A percentile compares a stretch with the other conserved stretches of the same genome.
phyloP scores from a whole-genome alignment of 345 rosid species.

The Hypericum androsaemum region DNA sequence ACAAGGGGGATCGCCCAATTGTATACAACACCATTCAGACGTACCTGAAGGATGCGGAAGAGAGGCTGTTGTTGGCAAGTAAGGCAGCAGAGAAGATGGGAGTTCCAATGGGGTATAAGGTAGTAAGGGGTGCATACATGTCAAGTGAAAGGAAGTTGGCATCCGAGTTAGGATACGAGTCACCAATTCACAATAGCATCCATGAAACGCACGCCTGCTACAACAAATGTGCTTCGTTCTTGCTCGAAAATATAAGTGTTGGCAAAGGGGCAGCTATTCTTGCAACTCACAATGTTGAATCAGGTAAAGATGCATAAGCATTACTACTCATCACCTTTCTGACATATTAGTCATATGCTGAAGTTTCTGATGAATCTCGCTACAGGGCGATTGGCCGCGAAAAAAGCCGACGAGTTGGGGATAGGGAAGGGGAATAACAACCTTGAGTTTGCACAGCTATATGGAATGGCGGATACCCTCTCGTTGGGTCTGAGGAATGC shows the following conservation, averaged over 20 bases:
- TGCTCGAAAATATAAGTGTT: constrained; percentile 50
- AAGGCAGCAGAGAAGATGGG: constrained; percentile 47
- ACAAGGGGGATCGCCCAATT: constrained; percentile 33
- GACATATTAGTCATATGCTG: no score
- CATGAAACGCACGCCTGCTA: constrained; percentile 64
- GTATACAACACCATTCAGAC: constrained; percentile 75
- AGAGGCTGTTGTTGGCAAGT: constrained; percentile 42
- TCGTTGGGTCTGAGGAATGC: constrained; percentile 69
- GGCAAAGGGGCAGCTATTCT: constrained; percentile 61
- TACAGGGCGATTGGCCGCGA: constrained; percentile 54
- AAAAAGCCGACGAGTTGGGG: constrained; percentile 56
- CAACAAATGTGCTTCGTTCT: constrained; percentile 59
- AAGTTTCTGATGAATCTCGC: background rate
- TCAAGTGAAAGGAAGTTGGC: constrained; percentile 52
- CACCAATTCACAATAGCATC: constrained; percentile 68
- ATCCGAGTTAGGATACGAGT: constrained; percentile 48
- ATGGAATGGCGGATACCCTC: constrained; percentile 81
- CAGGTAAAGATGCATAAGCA: constrained; percentile 27
- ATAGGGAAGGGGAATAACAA: constrained; percentile 34
- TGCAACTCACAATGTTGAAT: constrained; percentile 86
- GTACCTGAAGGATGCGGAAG: constrained; percentile 69
- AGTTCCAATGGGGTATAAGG: constrained; percentile 61
- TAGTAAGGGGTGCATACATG: constrained; percentile 93
- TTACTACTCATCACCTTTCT: no score
- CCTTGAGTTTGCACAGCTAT: constrained; percentile 80